These are phyloP conservation scores for Fusarium xyrophilum DNA, from an alignment of 2,329 filamentous ascomycete genomes.

Conservation along the genomic window DNA sequence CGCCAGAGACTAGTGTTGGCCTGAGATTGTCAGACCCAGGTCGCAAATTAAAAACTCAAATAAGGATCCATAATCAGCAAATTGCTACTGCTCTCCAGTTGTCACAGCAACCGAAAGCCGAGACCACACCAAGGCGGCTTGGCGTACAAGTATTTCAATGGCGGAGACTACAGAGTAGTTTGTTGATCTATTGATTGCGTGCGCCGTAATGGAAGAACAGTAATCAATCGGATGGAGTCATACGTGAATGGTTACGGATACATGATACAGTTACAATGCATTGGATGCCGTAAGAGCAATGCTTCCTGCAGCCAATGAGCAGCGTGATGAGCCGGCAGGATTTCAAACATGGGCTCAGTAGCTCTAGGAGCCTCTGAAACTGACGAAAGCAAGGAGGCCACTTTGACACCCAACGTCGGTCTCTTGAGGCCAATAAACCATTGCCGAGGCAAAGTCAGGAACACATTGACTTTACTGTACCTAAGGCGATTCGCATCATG, in stretches of 20 bases:
- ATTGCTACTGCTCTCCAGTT: conserved; percentile 21
- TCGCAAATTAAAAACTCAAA: conserved; percentile 21
- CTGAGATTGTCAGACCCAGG: conserved; percentile 5
- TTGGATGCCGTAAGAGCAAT: background rate
- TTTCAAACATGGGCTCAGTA: conserved; percentile 10
- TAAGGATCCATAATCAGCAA: conserved; percentile 24
- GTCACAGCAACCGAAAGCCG: conserved; percentile 37
- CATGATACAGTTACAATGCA: background rate
- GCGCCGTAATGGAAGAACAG: conserved; percentile 5
- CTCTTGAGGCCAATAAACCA: conserved; percentile 30
- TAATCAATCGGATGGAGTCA: conserved; percentile 19
- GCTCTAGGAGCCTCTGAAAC: conserved; percentile 17
- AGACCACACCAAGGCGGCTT: conserved; percentile 28
- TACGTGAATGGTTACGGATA: conserved; percentile 3
- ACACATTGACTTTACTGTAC: conserved; percentile 7
- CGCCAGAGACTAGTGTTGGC: conserved; percentile 26
- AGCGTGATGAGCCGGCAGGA: conserved; percentile 4
- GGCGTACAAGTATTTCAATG: conserved; percentile 21
- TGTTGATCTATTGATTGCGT: conserved; percentile 19
- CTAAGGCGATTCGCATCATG: background rate
- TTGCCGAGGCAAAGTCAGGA: conserved; percentile 17
- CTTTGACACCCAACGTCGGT: conserved; percentile 16
- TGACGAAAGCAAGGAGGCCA: conserved; percentile 27
- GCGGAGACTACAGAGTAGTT: background rate
- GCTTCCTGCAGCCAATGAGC: conserved; percentile 25